Conservation (phyloP, 345 rosid species). For the Chamaenerion angustifolium region DNA sequence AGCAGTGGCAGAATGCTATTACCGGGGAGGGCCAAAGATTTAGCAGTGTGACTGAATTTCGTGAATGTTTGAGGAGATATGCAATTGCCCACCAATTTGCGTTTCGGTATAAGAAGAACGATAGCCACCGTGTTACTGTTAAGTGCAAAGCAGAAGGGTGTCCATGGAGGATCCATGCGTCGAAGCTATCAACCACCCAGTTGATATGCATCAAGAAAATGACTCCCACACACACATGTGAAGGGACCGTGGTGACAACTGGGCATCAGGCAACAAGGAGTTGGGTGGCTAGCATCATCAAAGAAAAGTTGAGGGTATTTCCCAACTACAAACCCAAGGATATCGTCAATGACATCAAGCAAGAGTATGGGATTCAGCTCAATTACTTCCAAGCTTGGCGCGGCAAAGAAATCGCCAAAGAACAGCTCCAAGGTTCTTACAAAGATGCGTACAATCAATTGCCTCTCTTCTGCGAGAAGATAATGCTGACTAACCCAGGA, state of each 20-base stretch:
- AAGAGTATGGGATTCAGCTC: conserved; percentile 76
- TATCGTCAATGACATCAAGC: conserved; percentile 70
- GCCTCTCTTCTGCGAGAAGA: conserved; percentile 68
- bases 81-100: conserved; percentile 96
- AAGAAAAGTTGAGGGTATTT: conserved; percentile 68
- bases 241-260: conserved; percentile 48
- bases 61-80: conserved; percentile 68
- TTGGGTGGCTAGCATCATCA: conserved; percentile 92
- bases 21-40: conserved; percentile 92
- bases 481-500: conserved; percentile 76
- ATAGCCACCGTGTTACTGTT: conserved; percentile 87
- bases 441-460: conserved; percentile 79
- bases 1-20: conserved; percentile 84
- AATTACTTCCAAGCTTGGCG: conserved; percentile 97
- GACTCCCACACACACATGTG: conserved; percentile 79
- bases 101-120: conserved; percentile 82
- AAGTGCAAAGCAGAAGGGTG: conserved; percentile 94
- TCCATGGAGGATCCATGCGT: conserved; percentile 96
- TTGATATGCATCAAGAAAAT: conserved; percentile 84
- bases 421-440: conserved; percentile 91
- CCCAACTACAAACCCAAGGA: conserved; percentile 93
- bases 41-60: conserved; percentile 66
- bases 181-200: conserved; percentile 80
- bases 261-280: conserved; percentile 87
- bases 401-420: conserved; percentile 91